Evolutionary conservation across 441 rosid species (phyloP).

Genomic region (Erysimum cheiri): DNA sequence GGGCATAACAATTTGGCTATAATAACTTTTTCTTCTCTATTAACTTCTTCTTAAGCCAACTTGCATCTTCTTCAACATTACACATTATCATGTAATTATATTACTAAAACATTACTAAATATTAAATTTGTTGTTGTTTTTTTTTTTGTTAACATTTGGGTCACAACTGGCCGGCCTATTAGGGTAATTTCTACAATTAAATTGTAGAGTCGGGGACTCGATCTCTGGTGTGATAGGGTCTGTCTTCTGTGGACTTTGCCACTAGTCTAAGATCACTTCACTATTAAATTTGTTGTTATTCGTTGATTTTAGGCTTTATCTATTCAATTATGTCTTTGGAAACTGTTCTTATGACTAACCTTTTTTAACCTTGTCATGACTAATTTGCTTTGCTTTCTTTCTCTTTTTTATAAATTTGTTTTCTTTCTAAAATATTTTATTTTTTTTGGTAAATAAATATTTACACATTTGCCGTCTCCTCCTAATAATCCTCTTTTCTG

Average conservation of each 20-base stretch:
- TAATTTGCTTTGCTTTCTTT: constrained; percentile 24
- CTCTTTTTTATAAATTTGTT: neutral
- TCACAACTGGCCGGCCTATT: no score
- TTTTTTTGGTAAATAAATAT: constrained; percentile 53
- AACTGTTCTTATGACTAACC: constrained; percentile 37
- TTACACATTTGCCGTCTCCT: constrained; percentile 49
- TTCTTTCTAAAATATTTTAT: neutral
- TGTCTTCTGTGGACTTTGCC: no score
- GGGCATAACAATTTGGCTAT: constrained; percentile 5
- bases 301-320: constrained; percentile 27
- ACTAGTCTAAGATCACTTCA: no score
- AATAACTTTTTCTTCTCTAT: neutral
- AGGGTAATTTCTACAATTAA: no score
- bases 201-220: no score
- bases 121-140: no score
- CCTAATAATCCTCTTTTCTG: constrained; percentile 41
- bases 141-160: no score
- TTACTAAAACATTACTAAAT: no score
- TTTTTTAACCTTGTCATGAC: constrained; percentile 22
- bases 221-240: no score
- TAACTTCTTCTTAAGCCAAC: constrained; percentile 22
- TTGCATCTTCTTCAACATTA: constrained; percentile 25
- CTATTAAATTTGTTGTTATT: constrained; percentile 3
- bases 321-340: constrained; percentile 37
- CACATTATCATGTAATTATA: neutral